phyloP scores from a whole-genome alignment of 306 rosid genomes.

The Heteromeles arbutifolia region DNA sequence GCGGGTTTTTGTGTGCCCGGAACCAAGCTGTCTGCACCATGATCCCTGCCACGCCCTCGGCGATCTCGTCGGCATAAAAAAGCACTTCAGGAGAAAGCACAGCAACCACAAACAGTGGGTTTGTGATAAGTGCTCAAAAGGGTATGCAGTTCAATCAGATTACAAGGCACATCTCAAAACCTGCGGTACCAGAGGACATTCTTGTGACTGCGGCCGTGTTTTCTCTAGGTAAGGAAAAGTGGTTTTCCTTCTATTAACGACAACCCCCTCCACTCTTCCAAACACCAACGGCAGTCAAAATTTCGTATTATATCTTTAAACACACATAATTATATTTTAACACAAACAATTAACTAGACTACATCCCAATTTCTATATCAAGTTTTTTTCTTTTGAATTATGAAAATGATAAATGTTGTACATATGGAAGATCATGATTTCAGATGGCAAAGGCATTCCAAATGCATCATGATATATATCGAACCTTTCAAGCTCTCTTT shows the following conservation, averaged over 20 bases:
- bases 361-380: not conserved
- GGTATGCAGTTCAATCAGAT: conserved; percentile 95
- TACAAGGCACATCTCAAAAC: conserved; percentile 97
- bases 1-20: conserved; percentile 93
- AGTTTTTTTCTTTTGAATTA: not conserved
- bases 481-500: not conserved
- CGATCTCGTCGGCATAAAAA: conserved; percentile 95
- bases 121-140: conserved; percentile 81
- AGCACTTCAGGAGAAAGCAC: conserved; percentile 88
- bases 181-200: conserved; percentile 94
- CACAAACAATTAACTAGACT: not conserved
- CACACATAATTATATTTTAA: not conserved
- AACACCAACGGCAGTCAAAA: not conserved
- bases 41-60: conserved; percentile 96
- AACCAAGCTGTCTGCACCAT: conserved; percentile 90
- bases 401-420: not conserved
- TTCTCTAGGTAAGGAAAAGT: conserved; percentile 58
- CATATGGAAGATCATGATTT: not conserved
- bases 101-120: conserved; percentile 97
- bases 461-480: not conserved
- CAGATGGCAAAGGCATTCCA: not conserved
- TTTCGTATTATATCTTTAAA: not conserved
- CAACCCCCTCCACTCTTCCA: too few species aligned
- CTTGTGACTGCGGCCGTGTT: conserved; percentile 95
- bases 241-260: too few species aligned